Percentiles rank a stretch among this genome's conserved stretches.
Conservation (phyloP, 441 rosid genomes). For the Raphanus hybrid region DNA sequence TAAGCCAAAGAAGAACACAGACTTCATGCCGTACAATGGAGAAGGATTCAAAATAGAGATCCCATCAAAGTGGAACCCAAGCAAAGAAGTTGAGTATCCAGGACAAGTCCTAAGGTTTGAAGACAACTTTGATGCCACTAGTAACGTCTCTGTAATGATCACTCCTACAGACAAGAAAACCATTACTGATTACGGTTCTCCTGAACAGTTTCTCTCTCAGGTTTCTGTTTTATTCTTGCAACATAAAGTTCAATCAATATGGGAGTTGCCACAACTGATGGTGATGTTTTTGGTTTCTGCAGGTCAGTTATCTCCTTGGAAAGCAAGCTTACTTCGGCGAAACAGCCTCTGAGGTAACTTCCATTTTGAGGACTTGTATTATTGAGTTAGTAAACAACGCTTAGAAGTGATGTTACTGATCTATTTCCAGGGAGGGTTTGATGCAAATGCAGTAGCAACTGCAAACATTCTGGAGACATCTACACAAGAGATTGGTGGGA, state of each 20-base stretch:
- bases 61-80: slow-evolving; percentile 94
- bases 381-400: slow-evolving; percentile 39
- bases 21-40: slow-evolving; percentile 67
- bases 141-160: slow-evolving; percentile 63
- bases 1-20: slow-evolving; percentile 85
- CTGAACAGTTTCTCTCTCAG: slow-evolving; percentile 74
- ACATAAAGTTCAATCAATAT: not conserved
- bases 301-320: slow-evolving; percentile 84
- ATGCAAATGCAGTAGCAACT: slow-evolving; percentile 65
- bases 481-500: slow-evolving; percentile 50
- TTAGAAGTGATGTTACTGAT: slow-evolving; percentile 5
- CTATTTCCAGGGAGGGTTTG: slow-evolving; percentile 77
- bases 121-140: slow-evolving; percentile 84
- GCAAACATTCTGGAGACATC: slow-evolving; percentile 81
- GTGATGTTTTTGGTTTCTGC: slow-evolving; percentile 32
- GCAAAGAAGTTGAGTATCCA: slow-evolving; percentile 86
- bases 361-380: not conserved
- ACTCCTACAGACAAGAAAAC: slow-evolving; percentile 86
- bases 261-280: slow-evolving; percentile 15
- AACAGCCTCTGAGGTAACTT: slow-evolving; percentile 74
- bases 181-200: slow-evolving; percentile 83
- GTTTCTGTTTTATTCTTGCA: slow-evolving; percentile 39
- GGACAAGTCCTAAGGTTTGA: slow-evolving; percentile 86
- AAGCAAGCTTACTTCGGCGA: slow-evolving; percentile 73
- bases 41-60: slow-evolving; percentile 69